These are phyloP conservation scores for Pythium dissotocum DNA, from an alignment of 352 stramenopile species.

Conservation along the genomic window DNA sequence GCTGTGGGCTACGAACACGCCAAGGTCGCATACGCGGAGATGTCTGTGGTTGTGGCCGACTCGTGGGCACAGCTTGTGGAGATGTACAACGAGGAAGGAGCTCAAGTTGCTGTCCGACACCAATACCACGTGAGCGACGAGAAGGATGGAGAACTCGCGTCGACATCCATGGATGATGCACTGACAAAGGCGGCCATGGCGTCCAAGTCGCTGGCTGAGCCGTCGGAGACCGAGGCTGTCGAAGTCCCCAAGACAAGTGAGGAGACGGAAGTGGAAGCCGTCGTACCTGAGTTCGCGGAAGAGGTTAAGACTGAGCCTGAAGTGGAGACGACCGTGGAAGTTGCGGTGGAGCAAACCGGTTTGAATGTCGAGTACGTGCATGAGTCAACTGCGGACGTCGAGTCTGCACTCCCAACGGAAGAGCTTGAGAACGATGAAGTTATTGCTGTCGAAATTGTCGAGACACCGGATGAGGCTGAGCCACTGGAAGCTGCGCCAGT, in stretches of 20 bases:
- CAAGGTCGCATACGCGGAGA: not conserved
- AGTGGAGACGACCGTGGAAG: slow-evolving; percentile 4
- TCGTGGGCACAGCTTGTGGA: slow-evolving; percentile 16
- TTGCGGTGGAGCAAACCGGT: slow-evolving; percentile 15
- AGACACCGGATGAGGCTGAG: not conserved
- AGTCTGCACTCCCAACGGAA: not conserved
- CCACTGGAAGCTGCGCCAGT: not conserved
- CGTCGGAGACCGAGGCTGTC: not conserved
- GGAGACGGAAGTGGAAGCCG: not conserved
- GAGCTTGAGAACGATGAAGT: not conserved
- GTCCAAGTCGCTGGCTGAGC: slow-evolving; percentile 34
- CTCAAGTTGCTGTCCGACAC: not conserved
- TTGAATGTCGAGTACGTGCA: slow-evolving; percentile 8
- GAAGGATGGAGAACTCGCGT: not conserved
- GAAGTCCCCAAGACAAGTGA: not conserved
- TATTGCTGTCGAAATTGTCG: not conserved
- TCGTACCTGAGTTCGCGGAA: not conserved
- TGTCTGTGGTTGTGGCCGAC: not conserved
- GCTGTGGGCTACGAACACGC: not conserved
- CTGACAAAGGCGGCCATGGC: slow-evolving; percentile 36
- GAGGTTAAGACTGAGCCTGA: not conserved
- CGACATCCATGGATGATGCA: slow-evolving; percentile 21
- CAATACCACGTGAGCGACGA: not conserved
- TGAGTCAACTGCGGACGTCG: not conserved
- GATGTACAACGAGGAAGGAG: slow-evolving; percentile 27